Evolutionary conservation across 164 flowering plant genomes (phyloP).

Genomic region (Akebia trifoliata): DNA sequence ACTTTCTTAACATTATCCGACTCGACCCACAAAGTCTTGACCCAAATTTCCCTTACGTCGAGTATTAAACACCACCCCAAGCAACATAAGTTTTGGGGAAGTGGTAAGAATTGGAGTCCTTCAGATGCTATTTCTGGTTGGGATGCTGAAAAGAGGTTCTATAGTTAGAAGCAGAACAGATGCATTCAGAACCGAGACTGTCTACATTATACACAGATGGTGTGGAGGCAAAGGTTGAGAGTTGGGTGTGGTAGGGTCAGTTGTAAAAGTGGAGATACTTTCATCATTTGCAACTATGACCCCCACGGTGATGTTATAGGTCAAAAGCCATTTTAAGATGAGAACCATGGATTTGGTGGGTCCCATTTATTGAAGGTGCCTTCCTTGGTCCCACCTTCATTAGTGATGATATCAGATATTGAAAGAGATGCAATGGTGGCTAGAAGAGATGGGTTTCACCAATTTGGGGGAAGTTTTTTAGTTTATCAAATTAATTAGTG

Average conservation of each 20-base stretch:
- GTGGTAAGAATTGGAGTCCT: not conserved
- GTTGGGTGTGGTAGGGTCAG: slow-evolving; percentile 9
- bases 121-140: not conserved
- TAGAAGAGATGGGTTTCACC: too few species aligned
- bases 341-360: not conserved
- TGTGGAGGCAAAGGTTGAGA: not conserved
- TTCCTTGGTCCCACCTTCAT: too few species aligned
- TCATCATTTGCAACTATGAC: slow-evolving; percentile 5
- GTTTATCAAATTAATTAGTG: too few species aligned
- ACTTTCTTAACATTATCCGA: slow-evolving; percentile 1
- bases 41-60: not conserved
- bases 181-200: slow-evolving; percentile 1
- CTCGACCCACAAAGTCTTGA: not conserved
- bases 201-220: slow-evolving; percentile 6
- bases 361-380: not conserved
- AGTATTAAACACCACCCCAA: slow-evolving; percentile 1
- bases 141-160: slow-evolving; percentile 3
- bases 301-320: slow-evolving; percentile 15
- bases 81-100: slow-evolving; percentile 10
- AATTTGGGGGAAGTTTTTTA: too few species aligned
- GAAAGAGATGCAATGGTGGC: too few species aligned
- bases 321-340: not conserved
- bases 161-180: slow-evolving; percentile 2
- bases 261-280: slow-evolving; percentile 8
- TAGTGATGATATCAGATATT: too few species aligned